These are phyloP conservation scores for Stramenopiles sp. DNA, from an alignment of 352 stramenopile genomes.

Conservation along the genomic window DNA sequence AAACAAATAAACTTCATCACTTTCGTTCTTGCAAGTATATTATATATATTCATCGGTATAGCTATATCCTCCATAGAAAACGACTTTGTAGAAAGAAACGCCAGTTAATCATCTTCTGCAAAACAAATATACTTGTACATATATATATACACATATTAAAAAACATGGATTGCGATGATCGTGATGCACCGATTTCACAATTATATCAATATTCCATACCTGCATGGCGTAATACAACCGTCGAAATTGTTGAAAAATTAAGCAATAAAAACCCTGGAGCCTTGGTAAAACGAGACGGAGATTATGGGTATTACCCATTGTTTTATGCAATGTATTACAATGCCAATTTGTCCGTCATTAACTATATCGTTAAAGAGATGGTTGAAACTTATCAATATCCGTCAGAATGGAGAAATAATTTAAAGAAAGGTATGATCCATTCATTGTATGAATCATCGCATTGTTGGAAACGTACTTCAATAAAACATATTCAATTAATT, in stretches of 20 bases:
- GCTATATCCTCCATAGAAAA: no score
- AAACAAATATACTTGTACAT: no score
- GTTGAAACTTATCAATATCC: neutral
- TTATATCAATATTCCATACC: neutral
- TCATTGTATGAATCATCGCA: neutral
- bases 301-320: slow-evolving; percentile 2
- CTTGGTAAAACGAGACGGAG: neutral
- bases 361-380: neutral
- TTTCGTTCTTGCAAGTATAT: no score
- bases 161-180: no score
- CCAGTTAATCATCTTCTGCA: no score
- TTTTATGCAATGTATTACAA: neutral
- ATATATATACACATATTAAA: no score
- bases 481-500: neutral
- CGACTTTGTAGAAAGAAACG: no score
- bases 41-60: no score
- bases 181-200: neutral
- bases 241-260: neutral
- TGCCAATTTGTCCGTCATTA: neutral
- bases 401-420: neutral
- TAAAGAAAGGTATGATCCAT: slow-evolving; percentile 4
- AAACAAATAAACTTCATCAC: no score
- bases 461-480: neutral
- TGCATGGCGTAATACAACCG: neutral
- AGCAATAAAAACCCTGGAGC: neutral